phyloP scores from a whole-genome alignment of 2,329 filamentous ascomycete genomes.

The Fusarium torulosum region DNA sequence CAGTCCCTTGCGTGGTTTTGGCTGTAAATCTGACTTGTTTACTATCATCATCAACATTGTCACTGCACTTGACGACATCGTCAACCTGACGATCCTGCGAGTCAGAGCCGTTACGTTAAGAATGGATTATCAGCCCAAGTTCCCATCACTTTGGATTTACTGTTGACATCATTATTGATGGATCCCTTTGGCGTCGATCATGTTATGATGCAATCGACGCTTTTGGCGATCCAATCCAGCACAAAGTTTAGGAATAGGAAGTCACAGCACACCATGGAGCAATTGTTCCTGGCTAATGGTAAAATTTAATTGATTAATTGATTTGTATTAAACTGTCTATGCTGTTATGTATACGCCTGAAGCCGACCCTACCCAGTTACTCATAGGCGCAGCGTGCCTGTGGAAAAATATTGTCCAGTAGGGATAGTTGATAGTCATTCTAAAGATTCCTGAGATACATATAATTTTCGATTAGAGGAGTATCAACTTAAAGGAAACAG shows the following conservation, averaged over 20 bases:
- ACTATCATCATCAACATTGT: neutral
- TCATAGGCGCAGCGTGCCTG: neutral
- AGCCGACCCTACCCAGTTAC: neutral
- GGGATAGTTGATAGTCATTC: neutral
- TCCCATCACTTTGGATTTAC: neutral
- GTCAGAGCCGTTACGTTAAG: neutral
- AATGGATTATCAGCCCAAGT: neutral
- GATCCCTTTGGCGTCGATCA: constrained; percentile 6
- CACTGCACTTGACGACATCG: neutral
- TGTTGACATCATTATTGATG: constrained; percentile 27
- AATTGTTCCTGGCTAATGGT: constrained; percentile 8
- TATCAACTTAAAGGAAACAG: neutral
- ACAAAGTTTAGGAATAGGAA: constrained; percentile 18
- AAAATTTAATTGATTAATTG: neutral
- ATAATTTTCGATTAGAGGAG: neutral
- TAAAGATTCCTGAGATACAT: neutral
- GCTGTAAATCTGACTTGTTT: neutral
- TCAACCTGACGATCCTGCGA: constrained; percentile 16
- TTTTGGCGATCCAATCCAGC: constrained; percentile 21
- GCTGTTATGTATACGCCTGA: constrained; percentile 3
- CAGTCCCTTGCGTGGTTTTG: neutral
- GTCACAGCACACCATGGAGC: neutral
- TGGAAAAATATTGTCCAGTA: neutral
- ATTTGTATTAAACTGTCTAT: neutral
- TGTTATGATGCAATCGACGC: constrained; percentile 30